These are phyloP conservation scores for Alternaria conjuncta DNA, from an alignment of 2,329 filamentous ascomycete genomes.

Conservation along the genomic window DNA sequence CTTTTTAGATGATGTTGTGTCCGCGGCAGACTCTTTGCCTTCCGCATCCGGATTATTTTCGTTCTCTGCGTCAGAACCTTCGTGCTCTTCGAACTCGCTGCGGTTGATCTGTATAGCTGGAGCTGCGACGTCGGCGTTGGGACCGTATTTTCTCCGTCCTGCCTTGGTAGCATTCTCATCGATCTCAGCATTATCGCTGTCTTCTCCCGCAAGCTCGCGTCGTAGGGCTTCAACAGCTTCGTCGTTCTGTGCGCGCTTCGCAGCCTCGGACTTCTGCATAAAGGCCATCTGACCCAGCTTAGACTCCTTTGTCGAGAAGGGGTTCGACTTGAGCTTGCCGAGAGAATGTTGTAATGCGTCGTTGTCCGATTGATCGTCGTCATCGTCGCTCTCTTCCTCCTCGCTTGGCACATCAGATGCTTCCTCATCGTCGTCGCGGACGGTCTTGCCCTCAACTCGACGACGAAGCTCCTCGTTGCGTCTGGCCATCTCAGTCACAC, in stretches of 20 bases:
- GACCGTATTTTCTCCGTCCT: constrained; percentile 75
- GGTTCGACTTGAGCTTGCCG: constrained; percentile 51
- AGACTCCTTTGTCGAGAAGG: constrained; percentile 64
- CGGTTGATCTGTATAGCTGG: constrained; percentile 41
- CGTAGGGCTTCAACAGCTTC: constrained; percentile 67
- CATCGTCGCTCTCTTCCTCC: constrained; percentile 60
- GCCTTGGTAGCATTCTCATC: constrained; percentile 63
- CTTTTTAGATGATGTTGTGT: constrained; percentile 11
- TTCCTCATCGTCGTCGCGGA: constrained; percentile 57
- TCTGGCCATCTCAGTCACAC: constrained; percentile 80
- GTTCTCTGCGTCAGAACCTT: constrained; percentile 56
- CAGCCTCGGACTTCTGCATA: constrained; percentile 87
- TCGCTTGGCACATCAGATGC: constrained; percentile 58
- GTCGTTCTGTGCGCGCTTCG: constrained; percentile 80
- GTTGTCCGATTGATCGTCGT: constrained; percentile 65
- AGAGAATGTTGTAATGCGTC: constrained; percentile 44
- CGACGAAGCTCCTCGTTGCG: constrained; percentile 81
- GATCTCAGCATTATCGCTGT: constrained; percentile 59
- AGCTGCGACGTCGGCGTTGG: constrained; percentile 45
- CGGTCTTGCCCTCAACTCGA: constrained; percentile 75
- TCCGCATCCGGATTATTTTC: constrained; percentile 21
- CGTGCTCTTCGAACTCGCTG: constrained; percentile 68
- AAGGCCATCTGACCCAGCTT: constrained; percentile 87
- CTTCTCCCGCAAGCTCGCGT: constrained; percentile 70
- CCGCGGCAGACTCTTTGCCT: constrained; percentile 32